Conservation (phyloP, 2,329 filamentous ascomycete genomes). For the Claviceps maximensis region DNA sequence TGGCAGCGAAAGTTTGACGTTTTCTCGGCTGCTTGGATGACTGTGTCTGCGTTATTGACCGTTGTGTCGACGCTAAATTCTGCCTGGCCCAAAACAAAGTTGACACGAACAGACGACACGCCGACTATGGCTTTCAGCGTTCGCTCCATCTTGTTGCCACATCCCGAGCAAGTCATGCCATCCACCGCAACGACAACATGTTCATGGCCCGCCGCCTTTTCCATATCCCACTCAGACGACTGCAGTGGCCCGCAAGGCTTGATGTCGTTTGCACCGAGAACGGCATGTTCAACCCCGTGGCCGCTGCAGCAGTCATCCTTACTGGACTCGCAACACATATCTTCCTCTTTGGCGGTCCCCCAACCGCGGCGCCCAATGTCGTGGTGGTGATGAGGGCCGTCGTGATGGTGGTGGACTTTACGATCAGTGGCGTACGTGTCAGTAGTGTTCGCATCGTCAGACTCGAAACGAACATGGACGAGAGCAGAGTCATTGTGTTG, state of each 20-base stretch:
- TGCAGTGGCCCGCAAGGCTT: neutral
- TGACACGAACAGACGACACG: conserved; percentile 20
- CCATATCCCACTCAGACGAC: conserved; percentile 10
- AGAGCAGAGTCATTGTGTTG: conserved; percentile 3
- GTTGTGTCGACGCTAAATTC: conserved; percentile 19
- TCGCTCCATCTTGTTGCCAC: conserved; percentile 21
- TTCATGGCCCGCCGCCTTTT: conserved; percentile 15
- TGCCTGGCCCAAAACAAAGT: conserved; percentile 25
- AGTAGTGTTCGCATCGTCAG: neutral
- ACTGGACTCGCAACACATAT: conserved; percentile 1
- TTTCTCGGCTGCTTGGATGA: conserved; percentile 14
- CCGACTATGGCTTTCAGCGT: conserved; percentile 15
- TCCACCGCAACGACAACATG: conserved; percentile 16
- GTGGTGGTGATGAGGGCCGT: conserved; percentile 11
- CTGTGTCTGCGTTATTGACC: conserved; percentile 13
- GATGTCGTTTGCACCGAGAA: neutral
- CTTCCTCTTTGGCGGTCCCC: conserved; percentile 7
- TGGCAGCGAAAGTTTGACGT: conserved; percentile 19
- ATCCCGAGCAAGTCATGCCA: conserved; percentile 26
- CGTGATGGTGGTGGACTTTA: conserved; percentile 2
- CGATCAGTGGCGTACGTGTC: conserved; percentile 4
- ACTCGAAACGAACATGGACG: neutral
- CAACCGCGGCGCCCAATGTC: conserved; percentile 10
- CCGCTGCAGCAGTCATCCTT: conserved; percentile 8
- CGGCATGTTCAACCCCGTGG: conserved; percentile 4